Percentiles rank a stretch among this genome's conserved stretches.
phyloP scores from a whole-genome alignment of 495 filamentous ascomycete genomes.

The Rhypophila decipiens region DNA sequence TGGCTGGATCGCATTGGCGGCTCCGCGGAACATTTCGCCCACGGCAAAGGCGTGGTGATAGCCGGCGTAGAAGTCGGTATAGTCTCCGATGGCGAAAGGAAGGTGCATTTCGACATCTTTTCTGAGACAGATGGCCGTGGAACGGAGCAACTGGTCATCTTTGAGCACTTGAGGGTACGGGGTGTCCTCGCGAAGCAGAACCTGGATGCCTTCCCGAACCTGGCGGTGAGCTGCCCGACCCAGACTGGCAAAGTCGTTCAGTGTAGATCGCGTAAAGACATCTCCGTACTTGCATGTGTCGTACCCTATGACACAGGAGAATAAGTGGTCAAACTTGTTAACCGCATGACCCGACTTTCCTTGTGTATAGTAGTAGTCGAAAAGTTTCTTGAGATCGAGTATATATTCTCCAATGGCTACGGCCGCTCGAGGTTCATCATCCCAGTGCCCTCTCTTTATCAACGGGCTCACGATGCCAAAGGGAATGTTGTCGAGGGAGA shows the following conservation, averaged over 20 bases:
- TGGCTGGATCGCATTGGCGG: constrained; percentile 71
- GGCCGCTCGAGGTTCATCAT: background rate
- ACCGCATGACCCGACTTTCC: no score
- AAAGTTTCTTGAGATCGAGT: background rate
- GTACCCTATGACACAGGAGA: background rate
- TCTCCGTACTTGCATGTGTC: background rate
- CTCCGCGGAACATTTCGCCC: constrained; percentile 78
- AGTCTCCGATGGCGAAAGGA: constrained; percentile 87
- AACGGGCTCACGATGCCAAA: background rate
- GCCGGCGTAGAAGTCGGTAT: constrained; percentile 97
- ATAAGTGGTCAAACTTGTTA: no score
- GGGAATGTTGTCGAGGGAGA: background rate
- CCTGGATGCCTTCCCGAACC: background rate
- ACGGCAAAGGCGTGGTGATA: constrained; percentile 79
- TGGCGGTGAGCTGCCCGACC: background rate
- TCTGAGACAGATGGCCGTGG: background rate
- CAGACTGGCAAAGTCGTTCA: background rate
- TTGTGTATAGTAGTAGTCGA: no score
- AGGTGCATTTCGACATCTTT: constrained; percentile 41
- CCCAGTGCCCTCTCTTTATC: no score
- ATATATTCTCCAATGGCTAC: background rate
- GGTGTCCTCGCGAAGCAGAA: background rate
- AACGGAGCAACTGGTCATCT: background rate
- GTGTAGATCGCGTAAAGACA: background rate
- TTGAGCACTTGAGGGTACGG: background rate